Evolutionary conservation across 1,139 yeast species (phyloP).

Genomic region (Diutina mesorugosa): DNA sequence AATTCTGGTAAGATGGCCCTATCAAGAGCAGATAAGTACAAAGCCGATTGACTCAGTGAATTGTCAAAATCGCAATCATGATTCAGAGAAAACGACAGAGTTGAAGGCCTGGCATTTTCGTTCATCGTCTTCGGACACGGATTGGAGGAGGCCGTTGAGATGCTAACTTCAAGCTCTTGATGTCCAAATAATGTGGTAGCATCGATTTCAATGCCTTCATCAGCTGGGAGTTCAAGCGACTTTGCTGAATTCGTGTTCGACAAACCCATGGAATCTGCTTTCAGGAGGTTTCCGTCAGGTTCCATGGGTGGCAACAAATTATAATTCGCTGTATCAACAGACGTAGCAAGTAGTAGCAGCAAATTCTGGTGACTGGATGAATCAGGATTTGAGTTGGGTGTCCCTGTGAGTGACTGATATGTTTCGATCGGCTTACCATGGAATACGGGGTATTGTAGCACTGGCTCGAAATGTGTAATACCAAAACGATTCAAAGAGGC

Average conservation of each 20-base stretch:
- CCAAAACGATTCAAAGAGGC: background rate
- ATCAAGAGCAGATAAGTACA: background rate
- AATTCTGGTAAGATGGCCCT: background rate
- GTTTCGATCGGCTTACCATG: background rate
- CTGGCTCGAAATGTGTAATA: background rate
- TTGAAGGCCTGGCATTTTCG: background rate
- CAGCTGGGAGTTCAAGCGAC: background rate
- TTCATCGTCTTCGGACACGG: background rate
- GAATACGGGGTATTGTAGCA: background rate
- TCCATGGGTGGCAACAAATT: background rate
- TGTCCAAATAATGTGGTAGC: background rate
- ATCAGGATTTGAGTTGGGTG: background rate
- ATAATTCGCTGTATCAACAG: background rate
- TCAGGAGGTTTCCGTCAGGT: background rate
- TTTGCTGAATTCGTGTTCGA: background rate
- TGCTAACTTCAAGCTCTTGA: background rate
- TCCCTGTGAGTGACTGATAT: background rate
- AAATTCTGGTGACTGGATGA: background rate
- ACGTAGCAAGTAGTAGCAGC: background rate
- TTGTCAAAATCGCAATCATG: background rate
- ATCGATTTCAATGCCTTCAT: background rate
- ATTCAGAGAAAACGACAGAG: background rate
- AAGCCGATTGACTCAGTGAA: background rate
- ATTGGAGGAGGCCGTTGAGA: background rate
- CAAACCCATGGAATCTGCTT: background rate